Evolutionary conservation across 1,139 yeast genomes (phyloP).

Genomic region (Taiozyma onychis): DNA sequence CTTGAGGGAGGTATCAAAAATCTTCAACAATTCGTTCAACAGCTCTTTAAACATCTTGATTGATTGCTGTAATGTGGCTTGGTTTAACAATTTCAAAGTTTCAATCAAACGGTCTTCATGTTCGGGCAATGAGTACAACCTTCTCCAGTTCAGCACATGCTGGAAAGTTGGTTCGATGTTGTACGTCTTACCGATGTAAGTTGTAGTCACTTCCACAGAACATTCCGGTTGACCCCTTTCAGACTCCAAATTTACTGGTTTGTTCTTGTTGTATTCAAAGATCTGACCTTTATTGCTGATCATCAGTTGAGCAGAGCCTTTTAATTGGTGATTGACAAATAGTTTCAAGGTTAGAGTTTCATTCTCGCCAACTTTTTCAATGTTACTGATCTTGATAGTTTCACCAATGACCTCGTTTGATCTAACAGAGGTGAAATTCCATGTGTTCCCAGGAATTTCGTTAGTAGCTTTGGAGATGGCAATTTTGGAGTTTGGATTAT

Average conservation of each 20-base stretch:
- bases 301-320: slow-evolving; percentile 13
- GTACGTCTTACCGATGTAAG: slow-evolving; percentile 65
- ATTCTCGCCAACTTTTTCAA: slow-evolving; percentile 37
- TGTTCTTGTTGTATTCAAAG: slow-evolving; percentile 30
- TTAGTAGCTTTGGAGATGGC: slow-evolving; percentile 66
- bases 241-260: slow-evolving; percentile 23
- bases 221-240: slow-evolving; percentile 36
- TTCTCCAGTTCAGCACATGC: slow-evolving; percentile 51
- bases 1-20: slow-evolving; percentile 27
- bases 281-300: slow-evolving; percentile 29
- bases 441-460: slow-evolving; percentile 44
- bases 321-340: slow-evolving; percentile 44
- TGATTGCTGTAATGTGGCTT: slow-evolving; percentile 35
- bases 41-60: slow-evolving; percentile 53
- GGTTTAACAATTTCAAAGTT: slow-evolving; percentile 41
- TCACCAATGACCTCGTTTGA: slow-evolving; percentile 76
- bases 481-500: slow-evolving; percentile 37
- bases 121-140: slow-evolving; percentile 28
- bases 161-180: slow-evolving; percentile 58
- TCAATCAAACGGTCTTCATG: slow-evolving; percentile 27
- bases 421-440: slow-evolving; percentile 77
- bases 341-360: slow-evolving; percentile 57
- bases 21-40: slow-evolving; percentile 37
- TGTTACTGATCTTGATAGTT: slow-evolving; percentile 52
- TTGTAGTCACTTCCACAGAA: slow-evolving; percentile 51